Evolutionary conservation across 2,329 filamentous ascomycete genomes (phyloP), one percentile per base, ranked within the genome.

Genomic region (Penicillium sp.): DNA sequence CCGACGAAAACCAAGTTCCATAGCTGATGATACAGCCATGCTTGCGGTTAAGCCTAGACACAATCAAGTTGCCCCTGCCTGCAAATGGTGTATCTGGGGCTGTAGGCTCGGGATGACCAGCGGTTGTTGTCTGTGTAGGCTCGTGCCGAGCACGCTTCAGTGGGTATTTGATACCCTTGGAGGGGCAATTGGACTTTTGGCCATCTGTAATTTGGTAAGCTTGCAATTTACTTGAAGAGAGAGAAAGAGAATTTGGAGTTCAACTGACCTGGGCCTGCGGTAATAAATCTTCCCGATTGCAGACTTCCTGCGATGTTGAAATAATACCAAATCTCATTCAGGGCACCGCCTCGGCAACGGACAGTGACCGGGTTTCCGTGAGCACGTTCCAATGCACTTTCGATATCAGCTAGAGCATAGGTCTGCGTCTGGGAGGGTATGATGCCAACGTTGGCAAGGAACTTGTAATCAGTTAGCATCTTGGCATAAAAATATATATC

Each of bases 1-100:
- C 86, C 1, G 77, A 79, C 0, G 79, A 79, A 65, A 87, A 90
- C 87, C 87, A 90, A 0, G 80, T 83, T 0, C 87, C 87, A 9
- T 73, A 77, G 51, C 80, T 80, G 66, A 89, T 90, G 54, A 90
- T 78, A 61, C 86, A 90, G n/a, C 87, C 87, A 7, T 70, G 63
- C 38, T 57, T 58, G 35, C 68, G 67, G 42, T 69, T 67, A 27
- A 62, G 52, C 0, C 63, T 70, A 11, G 65, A 67, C 3, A 87
- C 84, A 50, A 85, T 80, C 38, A 89, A 68, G 61, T 80, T 81
- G 0, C 87, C 87, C 30, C 74, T 79, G 1, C 85, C 85, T n/a
- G 75, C 72, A 65, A 84, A 84, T 0, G 81, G 76, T 0, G 54
- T 61, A 10, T 65, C 65, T 4, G 70, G 67, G 11, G 60, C 53